Evolutionary conservation across 2,329 filamentous ascomycete genomes (phyloP).

Genomic region (Bipolaris zeicola): DNA sequence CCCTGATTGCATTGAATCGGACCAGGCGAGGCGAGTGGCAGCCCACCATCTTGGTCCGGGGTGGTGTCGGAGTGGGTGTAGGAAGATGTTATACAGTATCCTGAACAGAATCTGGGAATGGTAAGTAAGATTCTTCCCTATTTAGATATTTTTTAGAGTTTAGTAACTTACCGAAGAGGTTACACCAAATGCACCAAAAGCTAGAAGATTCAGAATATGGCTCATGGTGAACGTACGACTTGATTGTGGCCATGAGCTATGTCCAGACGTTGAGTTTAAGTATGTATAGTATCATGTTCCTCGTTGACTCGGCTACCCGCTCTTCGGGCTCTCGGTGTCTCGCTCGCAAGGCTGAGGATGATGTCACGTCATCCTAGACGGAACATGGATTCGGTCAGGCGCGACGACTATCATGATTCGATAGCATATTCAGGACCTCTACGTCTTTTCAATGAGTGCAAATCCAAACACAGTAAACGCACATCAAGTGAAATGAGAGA

Average conservation of each 20-base stretch:
- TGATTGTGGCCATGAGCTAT: no score
- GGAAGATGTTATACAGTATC: constrained; percentile 23
- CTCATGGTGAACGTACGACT: background rate
- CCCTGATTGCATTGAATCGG: constrained; percentile 30
- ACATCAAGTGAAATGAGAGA: background rate
- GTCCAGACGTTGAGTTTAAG: no score
- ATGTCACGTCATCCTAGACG: background rate
- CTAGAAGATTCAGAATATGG: background rate
- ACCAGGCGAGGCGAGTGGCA: constrained; percentile 45
- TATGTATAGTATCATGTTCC: no score
- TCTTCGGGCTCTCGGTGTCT: constrained; percentile 9
- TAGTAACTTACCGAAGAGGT: background rate
- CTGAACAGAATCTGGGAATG: background rate
- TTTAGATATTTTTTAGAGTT: background rate
- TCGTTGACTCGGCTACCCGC: constrained; percentile 1
- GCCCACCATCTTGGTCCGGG: constrained; percentile 24
- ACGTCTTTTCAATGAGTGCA: no score
- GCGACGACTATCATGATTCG: no score
- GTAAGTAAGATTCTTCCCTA: background rate
- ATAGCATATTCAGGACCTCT: no score
- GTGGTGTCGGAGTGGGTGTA: constrained; percentile 23
- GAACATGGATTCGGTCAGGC: background rate
- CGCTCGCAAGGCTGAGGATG: background rate
- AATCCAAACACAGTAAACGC: no score
- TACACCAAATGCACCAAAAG: background rate